Evolutionary conservation across 2,329 filamentous ascomycete species (phyloP).

Genomic region (Rugonectria rugulosa): DNA sequence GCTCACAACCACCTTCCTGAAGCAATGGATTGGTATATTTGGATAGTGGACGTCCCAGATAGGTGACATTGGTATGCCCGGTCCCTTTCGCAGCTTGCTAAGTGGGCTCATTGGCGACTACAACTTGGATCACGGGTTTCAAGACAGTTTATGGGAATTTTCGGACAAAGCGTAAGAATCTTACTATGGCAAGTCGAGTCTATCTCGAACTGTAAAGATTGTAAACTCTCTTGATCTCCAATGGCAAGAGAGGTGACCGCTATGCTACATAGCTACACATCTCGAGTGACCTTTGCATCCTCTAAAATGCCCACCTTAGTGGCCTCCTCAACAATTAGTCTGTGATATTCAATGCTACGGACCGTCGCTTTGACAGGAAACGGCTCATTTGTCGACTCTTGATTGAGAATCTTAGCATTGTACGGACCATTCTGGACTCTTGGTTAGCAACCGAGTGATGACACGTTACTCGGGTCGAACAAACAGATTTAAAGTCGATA

Average conservation of each 20-base stretch:
- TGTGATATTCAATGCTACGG: conserved; percentile 12
- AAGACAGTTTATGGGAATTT: no score
- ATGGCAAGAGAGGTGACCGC: no score
- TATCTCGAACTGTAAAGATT: no score
- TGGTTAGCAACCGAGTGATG: background rate
- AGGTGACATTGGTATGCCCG: no score
- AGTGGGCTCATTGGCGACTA: no score
- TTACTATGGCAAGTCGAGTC: no score
- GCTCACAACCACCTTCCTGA: conserved; percentile 40
- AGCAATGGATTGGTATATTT: background rate
- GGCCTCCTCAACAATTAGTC: conserved; percentile 17
- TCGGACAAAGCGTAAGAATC: no score
- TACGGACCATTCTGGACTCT: conserved; percentile 14
- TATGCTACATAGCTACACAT: background rate
- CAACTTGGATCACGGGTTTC: no score
- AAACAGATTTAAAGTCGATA: conserved; percentile 29
- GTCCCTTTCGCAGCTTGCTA: no score
- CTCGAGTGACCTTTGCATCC: background rate
- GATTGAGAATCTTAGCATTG: conserved; percentile 14
- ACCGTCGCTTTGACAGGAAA: conserved; percentile 25
- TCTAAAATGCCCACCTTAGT: conserved; percentile 5
- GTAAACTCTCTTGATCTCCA: no score
- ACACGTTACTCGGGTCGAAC: background rate
- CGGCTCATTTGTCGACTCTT: conserved; percentile 23
- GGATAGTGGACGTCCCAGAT: no score